Base-by-base conservation (phyloP, 768 basidiomycete genomes). In the Rhodotorula graminis region DNA sequence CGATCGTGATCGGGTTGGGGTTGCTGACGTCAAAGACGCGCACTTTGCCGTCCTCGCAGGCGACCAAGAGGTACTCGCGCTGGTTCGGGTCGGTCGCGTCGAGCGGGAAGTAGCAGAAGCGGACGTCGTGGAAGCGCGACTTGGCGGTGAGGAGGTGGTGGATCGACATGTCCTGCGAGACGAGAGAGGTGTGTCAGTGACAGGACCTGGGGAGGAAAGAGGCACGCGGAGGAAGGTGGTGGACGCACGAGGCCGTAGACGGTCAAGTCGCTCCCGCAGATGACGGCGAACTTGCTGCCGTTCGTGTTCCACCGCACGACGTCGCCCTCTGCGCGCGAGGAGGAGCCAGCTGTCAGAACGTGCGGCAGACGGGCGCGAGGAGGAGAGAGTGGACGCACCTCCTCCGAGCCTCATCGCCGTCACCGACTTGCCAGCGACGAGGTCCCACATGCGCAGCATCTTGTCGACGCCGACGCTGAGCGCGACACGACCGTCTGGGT, bases 401-500 rank as follows among this genome's bases (percentile, higher is more conserved):
- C 89, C 90, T 31, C 92, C 91, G 11, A 99, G 81, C 79, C 94
- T 93, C 59, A 93, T 92, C 14, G 74, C 69, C 44, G 92, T 92
- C 19, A 87, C 87, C 8, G 92, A 91, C 80, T 90, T 89, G 0
- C 95, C 95, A 10, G 72, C 75, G 15, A 75, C 77, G 21, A 99
- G 83, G 84, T 99, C 96, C 96, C 96, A 99, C 94, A 99, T 96
- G 56, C 93, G 86, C 70, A 98, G 76, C 7, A 90, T 91, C 74
- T 86, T 85, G 78, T 98, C 96, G 78, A 88, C 89, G 14, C 96
- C 95, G 0, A 97, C 93, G 72, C 89, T 92, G 53, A 99, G 81
- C 1, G 89, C 94, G 27, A 97, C 86, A 77, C 97, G 91, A 12
- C 94, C 92, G 0, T 91, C 90, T 0, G 93, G 95, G 78, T 99